These are phyloP conservation scores for Trichophyton simii DNA, from an alignment of 2,329 filamentous ascomycete genomes.

Conservation along the genomic window DNA sequence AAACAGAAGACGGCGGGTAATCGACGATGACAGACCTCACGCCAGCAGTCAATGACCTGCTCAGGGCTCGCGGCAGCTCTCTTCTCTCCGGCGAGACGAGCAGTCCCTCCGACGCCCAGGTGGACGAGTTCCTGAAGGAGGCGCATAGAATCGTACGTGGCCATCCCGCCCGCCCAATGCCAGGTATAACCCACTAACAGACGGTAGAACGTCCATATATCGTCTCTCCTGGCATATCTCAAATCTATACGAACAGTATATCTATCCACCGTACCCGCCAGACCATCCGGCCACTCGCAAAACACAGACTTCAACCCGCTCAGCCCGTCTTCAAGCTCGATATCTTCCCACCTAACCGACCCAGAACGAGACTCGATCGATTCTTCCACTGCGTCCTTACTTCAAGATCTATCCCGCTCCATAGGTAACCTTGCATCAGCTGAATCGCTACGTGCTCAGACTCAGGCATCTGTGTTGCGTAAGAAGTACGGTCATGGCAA, in stretches of 20 bases:
- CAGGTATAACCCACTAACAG: neutral
- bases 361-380: conserved; percentile 77
- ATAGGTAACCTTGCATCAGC: conserved; percentile 71
- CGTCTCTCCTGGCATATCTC: conserved; percentile 66
- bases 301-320: conserved; percentile 27
- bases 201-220: conserved; percentile 66
- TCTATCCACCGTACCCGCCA: conserved; percentile 64
- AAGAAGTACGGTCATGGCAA: conserved; percentile 52
- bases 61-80: conserved; percentile 26
- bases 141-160: conserved; percentile 73
- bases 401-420: conserved; percentile 71
- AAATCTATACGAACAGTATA: conserved; percentile 78
- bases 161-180: conserved; percentile 4
- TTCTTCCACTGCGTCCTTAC: conserved; percentile 68
- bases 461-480: conserved; percentile 55
- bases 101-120: conserved; percentile 22
- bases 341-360: conserved; percentile 53
- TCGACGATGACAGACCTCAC: conserved; percentile 32
- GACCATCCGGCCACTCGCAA: conserved; percentile 33
- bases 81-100: conserved; percentile 21
- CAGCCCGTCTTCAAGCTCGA: conserved; percentile 12
- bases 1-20: too few relatives aligned
- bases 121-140: conserved; percentile 85
- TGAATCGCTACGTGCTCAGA: conserved; percentile 68
- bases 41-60: conserved; percentile 24